These are phyloP conservation scores for Lippia alba DNA, from an alignment of 305 asterid genomes.

Conservation along the genomic window DNA sequence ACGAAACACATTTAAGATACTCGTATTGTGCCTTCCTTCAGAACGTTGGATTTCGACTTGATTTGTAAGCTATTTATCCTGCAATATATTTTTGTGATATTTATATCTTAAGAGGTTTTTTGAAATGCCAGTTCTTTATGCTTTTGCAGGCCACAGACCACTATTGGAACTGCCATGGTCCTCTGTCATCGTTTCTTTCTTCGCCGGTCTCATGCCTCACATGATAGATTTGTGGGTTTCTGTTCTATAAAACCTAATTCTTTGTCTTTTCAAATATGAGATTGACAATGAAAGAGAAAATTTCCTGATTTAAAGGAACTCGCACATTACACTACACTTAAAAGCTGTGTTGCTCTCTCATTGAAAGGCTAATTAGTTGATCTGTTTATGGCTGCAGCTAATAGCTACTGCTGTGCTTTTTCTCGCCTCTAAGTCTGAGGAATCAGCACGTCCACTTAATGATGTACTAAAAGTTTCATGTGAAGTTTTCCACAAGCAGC, in stretches of 20 bases:
- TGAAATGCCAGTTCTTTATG: not conserved
- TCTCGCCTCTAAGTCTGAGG: conserved; percentile 80
- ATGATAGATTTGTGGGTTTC: conserved; percentile 71
- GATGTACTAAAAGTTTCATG: conserved; percentile 57
- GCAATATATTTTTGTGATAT: not conserved
- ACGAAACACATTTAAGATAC: conserved; percentile 67
- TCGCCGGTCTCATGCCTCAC: conserved; percentile 73
- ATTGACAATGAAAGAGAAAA: not conserved
- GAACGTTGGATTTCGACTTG: conserved; percentile 66
- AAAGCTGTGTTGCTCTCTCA: not conserved
- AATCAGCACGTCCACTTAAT: conserved; percentile 67
- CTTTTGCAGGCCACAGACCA: conserved; percentile 70
- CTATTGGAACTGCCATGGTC: conserved; percentile 79
- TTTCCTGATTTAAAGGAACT: not conserved
- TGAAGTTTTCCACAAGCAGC: conserved; percentile 66
- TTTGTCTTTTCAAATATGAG: no score
- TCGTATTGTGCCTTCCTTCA: conserved; percentile 73
- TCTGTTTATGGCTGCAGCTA: conserved; percentile 49
- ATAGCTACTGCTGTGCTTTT: conserved; percentile 75
- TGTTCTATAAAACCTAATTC: no score
- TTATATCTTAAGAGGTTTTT: not conserved
- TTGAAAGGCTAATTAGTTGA: conserved; percentile 23
- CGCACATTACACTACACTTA: no score
- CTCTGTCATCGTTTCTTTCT: conserved; percentile 79
- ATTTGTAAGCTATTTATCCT: conserved; percentile 54